These are phyloP conservation scores for Maudiozyma saulgeensis DNA, from an alignment of 805 yeast species.

Conservation along the genomic window DNA sequence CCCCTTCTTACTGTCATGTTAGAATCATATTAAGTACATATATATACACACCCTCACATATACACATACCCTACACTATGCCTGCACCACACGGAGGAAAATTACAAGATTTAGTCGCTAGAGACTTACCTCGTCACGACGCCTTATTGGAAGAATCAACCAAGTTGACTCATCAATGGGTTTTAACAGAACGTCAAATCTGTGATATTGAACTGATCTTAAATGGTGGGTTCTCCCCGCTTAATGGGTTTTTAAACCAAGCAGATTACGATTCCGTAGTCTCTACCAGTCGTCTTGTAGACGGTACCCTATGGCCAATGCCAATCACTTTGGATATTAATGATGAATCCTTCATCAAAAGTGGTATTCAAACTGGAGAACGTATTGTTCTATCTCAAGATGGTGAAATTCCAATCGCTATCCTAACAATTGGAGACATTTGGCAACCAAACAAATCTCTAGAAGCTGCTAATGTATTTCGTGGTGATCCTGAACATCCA, in stretches of 20 bases:
- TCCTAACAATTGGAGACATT: constrained; percentile 68
- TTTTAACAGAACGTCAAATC: constrained; percentile 74
- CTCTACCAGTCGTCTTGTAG: constrained; percentile 54
- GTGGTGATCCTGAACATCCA: constrained; percentile 97
- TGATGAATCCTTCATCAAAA: constrained; percentile 35
- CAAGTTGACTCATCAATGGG: constrained; percentile 31
- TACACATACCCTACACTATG: constrained; percentile 1
- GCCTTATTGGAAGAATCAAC: constrained; percentile 49
- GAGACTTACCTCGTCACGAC: constrained; percentile 58
- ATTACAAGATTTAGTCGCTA: constrained; percentile 72
- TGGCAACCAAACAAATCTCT: constrained; percentile 69
- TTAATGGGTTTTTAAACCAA: constrained; percentile 54
- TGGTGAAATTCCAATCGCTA: constrained; percentile 70
- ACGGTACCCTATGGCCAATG: constrained; percentile 81
- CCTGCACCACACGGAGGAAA: constrained; percentile 79
- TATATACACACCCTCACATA: too few species aligned
- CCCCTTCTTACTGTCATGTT: too few species aligned
- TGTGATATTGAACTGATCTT: constrained; percentile 88
- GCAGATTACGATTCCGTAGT: constrained; percentile 60
- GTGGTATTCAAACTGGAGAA: constrained; percentile 41
- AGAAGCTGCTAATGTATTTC: constrained; percentile 81
- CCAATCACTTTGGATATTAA: constrained; percentile 84
- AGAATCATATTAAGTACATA: too few species aligned
- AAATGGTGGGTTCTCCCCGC: constrained; percentile 90
- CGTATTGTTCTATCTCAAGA: constrained; percentile 71